Base-by-base conservation (phyloP, 345 rosid species). In the Populus simonii region DNA sequence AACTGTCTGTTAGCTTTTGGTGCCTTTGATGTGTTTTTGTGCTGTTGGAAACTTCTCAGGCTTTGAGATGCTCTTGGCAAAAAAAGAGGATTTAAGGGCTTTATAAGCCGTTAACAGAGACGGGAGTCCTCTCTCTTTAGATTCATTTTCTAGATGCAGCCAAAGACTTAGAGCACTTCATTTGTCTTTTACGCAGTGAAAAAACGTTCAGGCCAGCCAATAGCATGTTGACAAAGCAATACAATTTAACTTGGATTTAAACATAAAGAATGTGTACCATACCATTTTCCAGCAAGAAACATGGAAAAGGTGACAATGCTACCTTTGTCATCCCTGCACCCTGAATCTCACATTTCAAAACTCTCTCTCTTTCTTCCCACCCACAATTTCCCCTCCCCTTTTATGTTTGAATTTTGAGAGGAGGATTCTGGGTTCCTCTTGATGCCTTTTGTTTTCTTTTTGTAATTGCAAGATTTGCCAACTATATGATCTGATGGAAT, bases 1-100 rank as follows among this genome's bases (percentile, higher is more conserved):
- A 77, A 78, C 78, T 76, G 91, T 84, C 85, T 78, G 73, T 83
- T 80, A 62, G 88, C 86, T 79, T 36, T 86, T 82, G 85, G 75
- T 73, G 73, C 78, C 61, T 72, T 74, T 66, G 53, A 66, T 38
- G 70, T 82, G 85, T 76, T 82, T 84, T 81, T 70, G 74, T 73
- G 66, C 71, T 80, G 27, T 88, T 88, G 91, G 88, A 86, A 84
- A 70, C 84, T 84, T 86, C 85, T 82, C 55, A 4, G 6, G 6
- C 43, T 20, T 49, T 5, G 71, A 79, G 90, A 88, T 88, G 68
- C 90, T 73, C 81, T 53, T 74, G n/a, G 3, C 11, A 15, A 15
- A 23, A 63, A 68, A 17, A 76, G 36, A 63, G 51, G 0, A 20
- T 62, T 62, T 78, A 6, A 49, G 18, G 55, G 22, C 55, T 45